phyloP scores from a whole-genome alignment of 192 early-diverging fungal species.

The Coemansia sp. region DNA sequence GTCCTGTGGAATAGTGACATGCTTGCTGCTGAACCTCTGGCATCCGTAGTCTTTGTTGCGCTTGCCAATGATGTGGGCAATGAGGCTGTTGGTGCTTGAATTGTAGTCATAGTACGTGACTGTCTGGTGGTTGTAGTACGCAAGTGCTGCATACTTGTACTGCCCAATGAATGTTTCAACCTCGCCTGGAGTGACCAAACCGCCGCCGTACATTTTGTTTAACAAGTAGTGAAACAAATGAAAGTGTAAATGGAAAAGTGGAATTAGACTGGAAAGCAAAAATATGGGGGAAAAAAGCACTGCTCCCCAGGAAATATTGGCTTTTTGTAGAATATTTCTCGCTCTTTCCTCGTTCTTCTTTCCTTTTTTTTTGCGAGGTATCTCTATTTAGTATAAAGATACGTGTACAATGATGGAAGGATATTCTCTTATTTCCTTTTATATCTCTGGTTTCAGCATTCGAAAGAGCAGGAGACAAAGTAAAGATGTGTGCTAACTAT shows the following conservation, averaged over 20 bases:
- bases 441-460: no score
- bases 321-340: slow-evolving; percentile 4
- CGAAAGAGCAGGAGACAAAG: no score
- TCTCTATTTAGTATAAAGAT: neutral
- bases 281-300: neutral
- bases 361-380: neutral
- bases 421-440: no score
- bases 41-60: slow-evolving; percentile 1
- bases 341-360: neutral
- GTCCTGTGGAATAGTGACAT: neutral
- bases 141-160: slow-evolving; percentile 7
- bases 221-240: neutral
- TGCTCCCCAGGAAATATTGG: neutral
- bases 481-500: no score
- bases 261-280: no score
- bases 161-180: neutral
- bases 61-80: neutral
- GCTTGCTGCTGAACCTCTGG: neutral
- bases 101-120: slow-evolving; percentile 2
- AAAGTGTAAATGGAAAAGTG: no score
- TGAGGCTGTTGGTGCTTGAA: slow-evolving; percentile 3
- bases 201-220: slow-evolving; percentile 7
- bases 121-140: slow-evolving; percentile 4
- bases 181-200: slow-evolving; percentile 6
- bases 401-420: neutral